Base-by-base conservation (phyloP, 495 filamentous ascomycete genomes). In the Tuber indicum region DNA sequence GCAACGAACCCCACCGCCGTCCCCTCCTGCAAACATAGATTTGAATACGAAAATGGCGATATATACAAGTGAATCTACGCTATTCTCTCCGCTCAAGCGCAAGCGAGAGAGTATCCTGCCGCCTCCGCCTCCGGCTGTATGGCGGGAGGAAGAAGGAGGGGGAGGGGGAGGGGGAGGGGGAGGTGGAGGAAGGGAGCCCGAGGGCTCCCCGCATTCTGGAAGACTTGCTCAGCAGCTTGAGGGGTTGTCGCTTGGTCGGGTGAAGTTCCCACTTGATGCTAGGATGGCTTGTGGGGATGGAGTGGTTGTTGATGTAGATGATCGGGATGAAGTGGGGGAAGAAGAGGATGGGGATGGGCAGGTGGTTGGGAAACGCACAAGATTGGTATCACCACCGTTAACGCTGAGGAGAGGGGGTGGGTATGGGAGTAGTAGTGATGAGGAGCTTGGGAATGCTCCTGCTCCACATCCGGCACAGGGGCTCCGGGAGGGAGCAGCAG, bases 61-160 rank as follows among this genome's bases (percentile, higher is more conserved):
- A 66, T 66, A 17, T 36, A 66, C 58, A 16, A 62, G 52, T 26
- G 9, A 26, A 3, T 21, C 71, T 6, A 46, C 44, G 5, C 71
- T 72, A 46, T 78, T 77, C 70, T 81, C 79, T 17, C 78, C 79
- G 9, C 52, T 77, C 43, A 82, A 82, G 43, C 79, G 80, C 8
- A 82, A 82, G 36, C 76, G 80, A 47, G 76, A 76, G 70, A 10
- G 36, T 9, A 36, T 76, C 17, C 41, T 52, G 80, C 74, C 74
- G 46, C 41, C 74, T 8, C 74, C 74, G 36, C 45, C 72, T 9
- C 26, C 19, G 26, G 45, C 62, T 1, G n/a, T 45, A 1, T 69
- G 41, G 9, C 41, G 70, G 12, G 75, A 75, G 12, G 71, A 72
- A 75, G 74, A 19, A 26, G 46, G 23, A 41, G 71, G 72, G 74